Conservation (phyloP, 352 stramenopile species). For the Pilasporangium apinafurcum region DNA sequence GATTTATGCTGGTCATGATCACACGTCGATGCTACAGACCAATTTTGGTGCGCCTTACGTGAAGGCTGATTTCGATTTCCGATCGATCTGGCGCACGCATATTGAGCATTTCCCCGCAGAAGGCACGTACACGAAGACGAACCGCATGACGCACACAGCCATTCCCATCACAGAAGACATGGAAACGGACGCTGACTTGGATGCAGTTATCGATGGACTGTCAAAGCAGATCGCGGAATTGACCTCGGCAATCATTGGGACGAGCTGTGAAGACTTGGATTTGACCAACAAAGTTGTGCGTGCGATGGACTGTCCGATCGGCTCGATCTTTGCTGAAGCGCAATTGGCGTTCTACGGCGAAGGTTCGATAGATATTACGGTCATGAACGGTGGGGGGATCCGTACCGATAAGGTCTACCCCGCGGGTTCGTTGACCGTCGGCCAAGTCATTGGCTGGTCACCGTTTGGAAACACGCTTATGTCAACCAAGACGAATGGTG, state of each 20-base stretch:
- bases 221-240: constrained; percentile 28
- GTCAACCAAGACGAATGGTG: constrained; percentile 43
- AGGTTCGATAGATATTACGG: constrained; percentile 33
- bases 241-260: constrained; percentile 34
- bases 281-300: constrained; percentile 45
- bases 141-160: constrained; percentile 42
- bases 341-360: constrained; percentile 43
- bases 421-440: constrained; percentile 40
- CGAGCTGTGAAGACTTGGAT: constrained; percentile 47
- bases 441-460: constrained; percentile 52
- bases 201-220: constrained; percentile 45
- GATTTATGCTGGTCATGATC: constrained; percentile 67
- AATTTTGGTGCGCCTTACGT: constrained; percentile 63
- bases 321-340: constrained; percentile 43
- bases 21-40: constrained; percentile 63
- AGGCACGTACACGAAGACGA: constrained; percentile 13
- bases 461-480: constrained; percentile 66
- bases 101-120: constrained; percentile 50
- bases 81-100: constrained; percentile 54
- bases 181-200: constrained; percentile 36
- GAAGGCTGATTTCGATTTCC: constrained; percentile 72
- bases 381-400: constrained; percentile 67
- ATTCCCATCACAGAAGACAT: constrained; percentile 57
- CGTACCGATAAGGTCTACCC: constrained; percentile 54
- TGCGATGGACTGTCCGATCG: constrained; percentile 36